phyloP scores from a whole-genome alignment of 345 rosid species.

The Melaleuca alternifolia region DNA sequence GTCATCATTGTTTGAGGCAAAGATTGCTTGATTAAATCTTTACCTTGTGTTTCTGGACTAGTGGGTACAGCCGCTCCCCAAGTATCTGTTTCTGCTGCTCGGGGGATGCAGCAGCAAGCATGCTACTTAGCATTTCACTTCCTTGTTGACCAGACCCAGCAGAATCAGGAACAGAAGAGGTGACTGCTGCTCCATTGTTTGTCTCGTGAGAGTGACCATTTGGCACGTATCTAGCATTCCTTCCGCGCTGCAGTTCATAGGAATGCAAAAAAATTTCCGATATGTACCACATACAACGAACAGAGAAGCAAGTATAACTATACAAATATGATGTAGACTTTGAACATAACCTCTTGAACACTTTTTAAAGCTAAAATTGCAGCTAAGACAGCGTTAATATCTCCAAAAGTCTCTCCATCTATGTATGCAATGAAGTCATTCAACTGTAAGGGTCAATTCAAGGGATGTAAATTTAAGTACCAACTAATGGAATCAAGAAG shows the following conservation, averaged over 20 bases:
- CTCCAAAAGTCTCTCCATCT: background rate
- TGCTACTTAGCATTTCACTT: conserved; percentile 38
- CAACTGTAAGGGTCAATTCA: background rate
- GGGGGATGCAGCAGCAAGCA: conserved; percentile 47
- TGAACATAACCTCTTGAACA: background rate
- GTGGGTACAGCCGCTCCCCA: conserved; percentile 57
- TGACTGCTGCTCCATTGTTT: conserved; percentile 23
- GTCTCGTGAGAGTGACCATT: conserved; percentile 30
- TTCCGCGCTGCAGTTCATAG: conserved; percentile 13
- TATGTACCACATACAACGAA: background rate
- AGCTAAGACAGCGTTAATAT: background rate
- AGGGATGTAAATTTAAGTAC: background rate
- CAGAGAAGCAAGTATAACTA: background rate
- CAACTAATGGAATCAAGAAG: background rate
- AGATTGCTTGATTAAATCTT: background rate
- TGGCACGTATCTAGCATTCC: conserved; percentile 24
- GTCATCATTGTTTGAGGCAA: background rate
- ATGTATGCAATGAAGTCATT: background rate
- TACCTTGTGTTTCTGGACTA: conserved; percentile 56
- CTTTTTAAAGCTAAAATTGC: background rate
- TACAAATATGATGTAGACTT: background rate
- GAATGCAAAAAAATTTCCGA: background rate
- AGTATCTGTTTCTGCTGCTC: conserved; percentile 54
- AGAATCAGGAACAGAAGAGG: conserved; percentile 13
- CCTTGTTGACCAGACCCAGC: conserved; percentile 19